Percentiles rank a stretch among this genome's conserved stretches.
Conservation (phyloP, 1,284 basidiomycete genomes). For the Cystobasidiaceae sp. region DNA sequence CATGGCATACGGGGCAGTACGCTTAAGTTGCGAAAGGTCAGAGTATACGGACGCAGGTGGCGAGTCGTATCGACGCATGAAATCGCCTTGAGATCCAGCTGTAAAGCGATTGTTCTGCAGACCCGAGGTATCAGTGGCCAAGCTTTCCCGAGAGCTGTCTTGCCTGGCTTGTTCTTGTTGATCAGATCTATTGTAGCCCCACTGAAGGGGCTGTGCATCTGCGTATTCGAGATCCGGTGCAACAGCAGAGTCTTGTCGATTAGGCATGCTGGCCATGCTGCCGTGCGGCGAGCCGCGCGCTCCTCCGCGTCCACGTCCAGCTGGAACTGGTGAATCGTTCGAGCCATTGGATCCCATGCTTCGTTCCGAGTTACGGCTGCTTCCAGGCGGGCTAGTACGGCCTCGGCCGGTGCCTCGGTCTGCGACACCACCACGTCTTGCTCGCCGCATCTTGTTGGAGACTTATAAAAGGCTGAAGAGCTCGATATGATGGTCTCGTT, state of each 20-base stretch:
- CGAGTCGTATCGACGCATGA: not conserved
- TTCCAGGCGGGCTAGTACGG: no score
- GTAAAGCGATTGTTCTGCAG: not conserved
- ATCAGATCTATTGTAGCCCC: not conserved
- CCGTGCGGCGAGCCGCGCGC: not conserved
- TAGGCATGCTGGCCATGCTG: not conserved
- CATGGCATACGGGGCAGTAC: constrained; percentile 16
- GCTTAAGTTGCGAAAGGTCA: constrained; percentile 1
- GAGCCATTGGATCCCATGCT: no score
- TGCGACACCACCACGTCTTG: no score
- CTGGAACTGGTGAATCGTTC: no score
- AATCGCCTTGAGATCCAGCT: not conserved
- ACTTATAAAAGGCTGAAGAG: no score
- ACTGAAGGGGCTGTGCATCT: not conserved
- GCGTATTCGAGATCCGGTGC: not conserved
- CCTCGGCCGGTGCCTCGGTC: no score
- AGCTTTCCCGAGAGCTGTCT: not conserved
- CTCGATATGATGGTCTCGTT: no score
- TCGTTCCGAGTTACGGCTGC: no score
- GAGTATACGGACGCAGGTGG: constrained; percentile 5
- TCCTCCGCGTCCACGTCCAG: not conserved
- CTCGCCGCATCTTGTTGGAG: no score
- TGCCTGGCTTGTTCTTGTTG: not conserved
- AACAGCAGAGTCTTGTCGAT: not conserved
- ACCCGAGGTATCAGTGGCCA: not conserved